Evolutionary conservation across 2,329 filamentous ascomycete genomes (phyloP), one percentile per base, ranked within the genome.

Genomic region (Aureobasidium sp.): DNA sequence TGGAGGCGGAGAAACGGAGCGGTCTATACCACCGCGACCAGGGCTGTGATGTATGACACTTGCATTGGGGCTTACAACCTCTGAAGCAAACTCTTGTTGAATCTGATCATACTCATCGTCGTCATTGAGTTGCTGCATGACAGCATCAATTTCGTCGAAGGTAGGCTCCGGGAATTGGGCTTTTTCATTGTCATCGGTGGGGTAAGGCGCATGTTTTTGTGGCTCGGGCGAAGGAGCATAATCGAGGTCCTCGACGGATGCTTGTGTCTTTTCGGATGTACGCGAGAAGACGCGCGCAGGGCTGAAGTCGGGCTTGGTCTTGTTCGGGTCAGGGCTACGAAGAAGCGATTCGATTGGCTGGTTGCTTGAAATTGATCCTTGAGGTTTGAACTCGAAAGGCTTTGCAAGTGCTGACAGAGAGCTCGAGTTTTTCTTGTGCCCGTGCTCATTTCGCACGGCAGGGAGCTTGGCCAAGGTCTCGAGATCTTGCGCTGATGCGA

Each of bases 91-190:
- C n/a, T 51, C 57, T 23, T 60, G 57, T 13, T 60, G 46, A 26
- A 42, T 6, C 20, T 51, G 20, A n/a, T 47, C 57, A 42, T 41
- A 51, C 8, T 51, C 57, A 1, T 91, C 85, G 52, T 81, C 84
- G 63, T 87, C 83, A 68, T 91, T 87, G 68, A 97, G 82, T 64
- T 94, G 88, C 66, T 87, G 85, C 91, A 97, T 96, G 58, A 97
- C 86, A 48, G 88, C 90, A 77, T 97, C 92, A 69, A 97, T 92
- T 71, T 97, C 91, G 67, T 93, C 87, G 68, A 90, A 90, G 0
- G 87, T 79, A 37, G 78, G 76, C 56, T 79, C 72, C 4, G 65
- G 57, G 68, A 34, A 69, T 70, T 61, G 70, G 62, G 47, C 69
- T 65, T 32, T 74, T 69, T 53, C 73, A 72, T 58, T 44, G 27